Conservation (phyloP, 352 stramenopile species). For the Phytophthora citricola region DNA sequence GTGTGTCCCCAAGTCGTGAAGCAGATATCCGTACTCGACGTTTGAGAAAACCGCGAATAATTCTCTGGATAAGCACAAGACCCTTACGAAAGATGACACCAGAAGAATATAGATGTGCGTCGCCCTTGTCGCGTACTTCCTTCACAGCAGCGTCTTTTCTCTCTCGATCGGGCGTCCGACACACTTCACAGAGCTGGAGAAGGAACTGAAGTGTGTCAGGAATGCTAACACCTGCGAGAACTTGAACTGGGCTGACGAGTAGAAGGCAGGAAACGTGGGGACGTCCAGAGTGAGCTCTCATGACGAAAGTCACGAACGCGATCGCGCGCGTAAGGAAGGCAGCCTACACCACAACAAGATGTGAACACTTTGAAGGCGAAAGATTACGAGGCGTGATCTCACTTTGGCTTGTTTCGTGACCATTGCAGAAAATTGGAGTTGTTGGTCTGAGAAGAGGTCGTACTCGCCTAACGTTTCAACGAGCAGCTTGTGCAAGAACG, state of each 20-base stretch:
- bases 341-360: constrained; percentile 40
- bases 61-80: constrained; percentile 69
- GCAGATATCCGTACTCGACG: constrained; percentile 43
- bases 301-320: constrained; percentile 73
- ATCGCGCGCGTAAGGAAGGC: constrained; percentile 82
- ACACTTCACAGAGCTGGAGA: constrained; percentile 72
- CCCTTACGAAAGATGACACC: constrained; percentile 79
- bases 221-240: constrained; percentile 73
- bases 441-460: constrained; percentile 71
- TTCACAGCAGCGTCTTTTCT: constrained; percentile 61
- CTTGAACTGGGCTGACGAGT: constrained; percentile 85
- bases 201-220: constrained; percentile 80
- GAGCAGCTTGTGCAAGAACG: constrained; percentile 84
- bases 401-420: constrained; percentile 80
- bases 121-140: constrained; percentile 69
- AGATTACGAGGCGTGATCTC: not conserved
- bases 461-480: constrained; percentile 67
- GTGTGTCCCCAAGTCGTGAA: not conserved
- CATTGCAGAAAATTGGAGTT: constrained; percentile 69
- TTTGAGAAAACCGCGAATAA: constrained; percentile 78
- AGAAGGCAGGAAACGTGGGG: constrained; percentile 69
- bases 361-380: not conserved
- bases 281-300: constrained; percentile 47
- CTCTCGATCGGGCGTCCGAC: constrained; percentile 48
- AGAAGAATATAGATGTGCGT: constrained; percentile 72